Evolutionary conservation across 2,329 filamentous ascomycete genomes (phyloP).

Genomic region (Sordariomycetes sp.): DNA sequence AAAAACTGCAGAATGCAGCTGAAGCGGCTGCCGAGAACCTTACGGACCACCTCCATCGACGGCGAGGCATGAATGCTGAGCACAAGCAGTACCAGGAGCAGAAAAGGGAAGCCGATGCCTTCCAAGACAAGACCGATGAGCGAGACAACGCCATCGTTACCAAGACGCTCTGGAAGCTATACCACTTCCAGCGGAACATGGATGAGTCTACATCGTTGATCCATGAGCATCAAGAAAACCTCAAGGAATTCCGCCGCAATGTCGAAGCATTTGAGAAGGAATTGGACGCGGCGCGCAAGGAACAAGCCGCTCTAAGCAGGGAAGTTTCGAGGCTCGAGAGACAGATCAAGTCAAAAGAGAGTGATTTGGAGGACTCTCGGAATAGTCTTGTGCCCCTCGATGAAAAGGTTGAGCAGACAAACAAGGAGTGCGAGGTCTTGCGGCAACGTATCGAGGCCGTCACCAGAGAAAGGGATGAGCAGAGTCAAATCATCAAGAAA

Average conservation of each 20-base stretch:
- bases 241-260: slow-evolving; percentile 83
- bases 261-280: slow-evolving; percentile 72
- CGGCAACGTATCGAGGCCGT: slow-evolving; percentile 57
- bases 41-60: slow-evolving; percentile 74
- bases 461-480: slow-evolving; percentile 61
- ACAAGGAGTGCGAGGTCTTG: slow-evolving; percentile 54
- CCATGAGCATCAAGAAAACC: slow-evolving; percentile 82
- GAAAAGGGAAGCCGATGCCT: slow-evolving; percentile 89
- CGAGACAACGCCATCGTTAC: slow-evolving; percentile 83
- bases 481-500: slow-evolving; percentile 55
- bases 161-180: slow-evolving; percentile 93
- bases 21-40: slow-evolving; percentile 84
- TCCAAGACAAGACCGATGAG: slow-evolving; percentile 80
- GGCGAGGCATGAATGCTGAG: slow-evolving; percentile 90
- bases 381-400: slow-evolving; percentile 80
- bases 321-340: slow-evolving; percentile 75
- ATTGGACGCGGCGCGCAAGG: slow-evolving; percentile 69
- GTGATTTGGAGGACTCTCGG: slow-evolving; percentile 73
- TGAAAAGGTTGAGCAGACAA: slow-evolving; percentile 77
- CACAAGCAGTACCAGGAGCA: slow-evolving; percentile 97
- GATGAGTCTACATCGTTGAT: slow-evolving; percentile 85
- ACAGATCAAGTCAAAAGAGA: slow-evolving; percentile 74
- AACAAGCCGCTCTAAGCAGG: slow-evolving; percentile 65
- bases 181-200: slow-evolving; percentile 86
- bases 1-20: slow-evolving; percentile 71